Evolutionary conservation across 2,329 filamentous ascomycete genomes (phyloP).

Genomic region (Lachnellula subtilissima): DNA sequence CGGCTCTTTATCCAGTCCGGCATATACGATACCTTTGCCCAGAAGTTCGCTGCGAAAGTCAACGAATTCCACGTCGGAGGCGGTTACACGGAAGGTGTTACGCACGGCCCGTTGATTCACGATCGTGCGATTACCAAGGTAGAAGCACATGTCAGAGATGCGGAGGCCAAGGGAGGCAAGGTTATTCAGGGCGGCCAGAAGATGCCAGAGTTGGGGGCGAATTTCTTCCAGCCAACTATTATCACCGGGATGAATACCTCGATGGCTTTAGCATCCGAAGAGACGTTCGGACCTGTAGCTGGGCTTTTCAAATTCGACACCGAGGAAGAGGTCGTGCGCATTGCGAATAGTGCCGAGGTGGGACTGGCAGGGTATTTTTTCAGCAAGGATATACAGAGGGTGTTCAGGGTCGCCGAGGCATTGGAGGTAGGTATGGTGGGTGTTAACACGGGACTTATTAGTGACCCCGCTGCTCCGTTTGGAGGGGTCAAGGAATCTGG

Average conservation of each 20-base stretch:
- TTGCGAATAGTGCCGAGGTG: conserved; percentile 79
- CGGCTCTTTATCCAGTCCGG: conserved; percentile 73
- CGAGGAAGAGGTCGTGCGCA: conserved; percentile 78
- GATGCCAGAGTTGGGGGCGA: conserved; percentile 68
- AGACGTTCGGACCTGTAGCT: conserved; percentile 94
- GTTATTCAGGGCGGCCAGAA: conserved; percentile 71
- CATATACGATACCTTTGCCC: conserved; percentile 71
- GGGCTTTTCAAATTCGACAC: conserved; percentile 84
- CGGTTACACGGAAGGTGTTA: conserved; percentile 65
- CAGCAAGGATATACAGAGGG: conserved; percentile 57
- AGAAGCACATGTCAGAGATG: conserved; percentile 73
- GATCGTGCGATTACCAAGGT: conserved; percentile 76
- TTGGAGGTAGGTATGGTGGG: conserved; percentile 86
- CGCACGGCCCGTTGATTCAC: conserved; percentile 83
- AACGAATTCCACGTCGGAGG: conserved; percentile 69
- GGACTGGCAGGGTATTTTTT: conserved; percentile 95
- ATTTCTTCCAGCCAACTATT: conserved; percentile 89
- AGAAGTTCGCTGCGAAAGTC: conserved; percentile 67
- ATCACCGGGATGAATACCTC: conserved; percentile 79
- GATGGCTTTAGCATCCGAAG: conserved; percentile 81
- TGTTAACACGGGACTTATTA: conserved; percentile 67
- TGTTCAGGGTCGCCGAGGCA: conserved; percentile 59
- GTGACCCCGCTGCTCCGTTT: conserved; percentile 50
- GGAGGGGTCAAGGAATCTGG: conserved; percentile 54
- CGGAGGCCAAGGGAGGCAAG: conserved; percentile 69